A percentile compares a stretch with the other conserved stretches of the same genome.
Evolutionary conservation across 495 filamentous ascomycete genomes (phyloP).

Genomic region (Penicillium chermesinum): DNA sequence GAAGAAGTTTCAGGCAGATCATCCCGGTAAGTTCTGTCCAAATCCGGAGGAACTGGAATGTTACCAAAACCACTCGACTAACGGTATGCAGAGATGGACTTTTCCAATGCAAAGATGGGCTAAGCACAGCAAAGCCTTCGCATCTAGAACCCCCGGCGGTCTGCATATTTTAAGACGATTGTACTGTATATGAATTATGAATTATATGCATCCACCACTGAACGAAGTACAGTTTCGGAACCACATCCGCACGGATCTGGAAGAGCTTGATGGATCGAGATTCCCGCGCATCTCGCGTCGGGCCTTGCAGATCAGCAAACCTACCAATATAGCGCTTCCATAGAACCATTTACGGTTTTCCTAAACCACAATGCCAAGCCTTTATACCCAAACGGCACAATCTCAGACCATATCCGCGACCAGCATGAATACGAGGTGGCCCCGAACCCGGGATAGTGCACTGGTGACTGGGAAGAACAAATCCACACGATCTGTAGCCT

Average conservation of each 20-base stretch:
- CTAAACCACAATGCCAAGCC: neutral
- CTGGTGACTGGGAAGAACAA: conserved; percentile 1
- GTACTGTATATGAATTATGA: conserved; percentile 26
- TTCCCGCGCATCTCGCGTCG: neutral
- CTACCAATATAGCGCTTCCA: too few relatives aligned
- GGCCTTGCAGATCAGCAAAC: neutral
- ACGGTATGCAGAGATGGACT: conserved; percentile 43
- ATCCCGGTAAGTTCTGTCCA: conserved; percentile 71
- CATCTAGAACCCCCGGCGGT: neutral
- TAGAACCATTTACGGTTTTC: neutral
- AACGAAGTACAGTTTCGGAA: neutral
- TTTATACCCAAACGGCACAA: neutral
- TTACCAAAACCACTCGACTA: too few relatives aligned
- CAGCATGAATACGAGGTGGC: conserved; percentile 17
- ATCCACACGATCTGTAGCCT: too few relatives aligned
- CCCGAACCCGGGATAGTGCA: conserved; percentile 14
- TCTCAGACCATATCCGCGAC: neutral
- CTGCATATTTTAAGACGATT: neutral
- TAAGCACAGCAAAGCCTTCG: conserved; percentile 5
- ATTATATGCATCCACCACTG: conserved; percentile 7
- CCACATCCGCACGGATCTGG: neutral
- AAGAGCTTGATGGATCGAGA: neutral
- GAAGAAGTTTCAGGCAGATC: conserved; percentile 81
- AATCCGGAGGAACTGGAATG: neutral
- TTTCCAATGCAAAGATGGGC: conserved; percentile 45